Evolutionary conservation across 139 green algal genomes (phyloP).

Genomic region (Diplosphaera chodatii): DNA sequence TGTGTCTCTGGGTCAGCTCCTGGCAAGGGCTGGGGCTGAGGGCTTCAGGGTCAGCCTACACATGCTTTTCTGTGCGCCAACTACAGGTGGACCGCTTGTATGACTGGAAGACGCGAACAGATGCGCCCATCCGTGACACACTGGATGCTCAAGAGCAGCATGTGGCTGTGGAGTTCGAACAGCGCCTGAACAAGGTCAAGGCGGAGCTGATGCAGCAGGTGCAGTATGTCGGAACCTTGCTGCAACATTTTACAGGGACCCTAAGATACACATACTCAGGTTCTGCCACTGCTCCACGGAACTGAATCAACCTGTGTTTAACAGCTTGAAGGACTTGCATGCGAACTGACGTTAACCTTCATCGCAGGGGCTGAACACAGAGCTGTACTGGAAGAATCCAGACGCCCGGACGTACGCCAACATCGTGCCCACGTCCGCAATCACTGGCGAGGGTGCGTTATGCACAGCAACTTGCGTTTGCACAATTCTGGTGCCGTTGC

Average conservation of each 20-base stretch:
- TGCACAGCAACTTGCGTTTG: too few species aligned
- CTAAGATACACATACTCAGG: too few species aligned
- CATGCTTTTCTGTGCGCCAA: not conserved
- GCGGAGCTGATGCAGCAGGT: conserved; percentile 47
- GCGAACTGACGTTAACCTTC: too few species aligned
- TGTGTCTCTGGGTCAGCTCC: too few species aligned
- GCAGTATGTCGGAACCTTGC: too few species aligned
- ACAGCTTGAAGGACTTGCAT: too few species aligned
- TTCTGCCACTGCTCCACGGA: too few species aligned
- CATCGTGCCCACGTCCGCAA: conserved; percentile 93
- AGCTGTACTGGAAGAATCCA: conserved; percentile 96
- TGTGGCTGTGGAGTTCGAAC: conserved; percentile 61
- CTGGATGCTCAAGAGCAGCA: conserved; percentile 71
- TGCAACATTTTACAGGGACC: too few species aligned
- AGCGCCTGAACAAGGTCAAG: conserved; percentile 35
- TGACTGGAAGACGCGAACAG: conserved; percentile 74
- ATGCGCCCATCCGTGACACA: conserved; percentile 71
- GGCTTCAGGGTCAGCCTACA: too few species aligned
- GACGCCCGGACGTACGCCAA: conserved; percentile 84
- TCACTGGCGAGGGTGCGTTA: conserved; percentile 85
- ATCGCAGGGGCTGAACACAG: conserved; percentile 92
- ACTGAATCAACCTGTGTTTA: too few species aligned
- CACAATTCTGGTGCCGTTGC: too few species aligned
- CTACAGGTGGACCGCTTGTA: conserved; percentile 87
- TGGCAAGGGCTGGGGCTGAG: too few species aligned